Evolutionary conservation across 257 asterid genomes (phyloP).

Genomic region (Nicotiana tabacum): DNA sequence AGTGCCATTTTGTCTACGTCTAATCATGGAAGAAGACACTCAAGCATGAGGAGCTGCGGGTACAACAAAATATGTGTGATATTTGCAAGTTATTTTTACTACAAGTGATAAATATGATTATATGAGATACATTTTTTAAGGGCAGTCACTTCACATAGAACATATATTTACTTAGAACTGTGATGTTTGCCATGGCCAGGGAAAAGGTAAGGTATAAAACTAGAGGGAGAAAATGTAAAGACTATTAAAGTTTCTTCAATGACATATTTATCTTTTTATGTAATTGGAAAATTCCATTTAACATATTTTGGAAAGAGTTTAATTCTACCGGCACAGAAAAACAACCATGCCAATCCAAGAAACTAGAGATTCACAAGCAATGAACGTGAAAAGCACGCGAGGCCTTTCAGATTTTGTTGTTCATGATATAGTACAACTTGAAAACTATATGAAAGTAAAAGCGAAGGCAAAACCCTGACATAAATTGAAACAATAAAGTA

Average conservation of each 20-base stretch:
- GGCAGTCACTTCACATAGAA: not conserved
- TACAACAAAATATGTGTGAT: not conserved
- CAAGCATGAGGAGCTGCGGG: not conserved
- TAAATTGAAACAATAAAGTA: not conserved
- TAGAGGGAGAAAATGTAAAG: too few species aligned
- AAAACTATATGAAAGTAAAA: not conserved
- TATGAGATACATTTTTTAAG: not conserved
- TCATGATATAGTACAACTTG: not conserved
- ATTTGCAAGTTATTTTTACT: not conserved
- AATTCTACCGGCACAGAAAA: too few species aligned
- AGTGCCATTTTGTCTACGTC: not conserved
- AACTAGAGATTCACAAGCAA: not conserved
- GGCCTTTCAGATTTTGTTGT: not conserved
- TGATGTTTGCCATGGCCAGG: too few species aligned
- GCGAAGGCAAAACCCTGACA: not conserved
- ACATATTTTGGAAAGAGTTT: too few species aligned
- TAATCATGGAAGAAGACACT: not conserved
- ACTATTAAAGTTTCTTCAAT: too few species aligned
- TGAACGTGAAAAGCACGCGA: not conserved
- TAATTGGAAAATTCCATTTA: too few species aligned
- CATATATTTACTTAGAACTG: not conserved
- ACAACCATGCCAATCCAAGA: not conserved
- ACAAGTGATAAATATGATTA: not conserved
- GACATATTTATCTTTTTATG: too few species aligned
- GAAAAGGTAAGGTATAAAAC: too few species aligned